A percentile compares a stretch with the other conserved stretches of the same genome.
phyloP scores from a whole-genome alignment of 768 basidiomycete genomes.

The Krasilnikovozyma curviuscula region DNA sequence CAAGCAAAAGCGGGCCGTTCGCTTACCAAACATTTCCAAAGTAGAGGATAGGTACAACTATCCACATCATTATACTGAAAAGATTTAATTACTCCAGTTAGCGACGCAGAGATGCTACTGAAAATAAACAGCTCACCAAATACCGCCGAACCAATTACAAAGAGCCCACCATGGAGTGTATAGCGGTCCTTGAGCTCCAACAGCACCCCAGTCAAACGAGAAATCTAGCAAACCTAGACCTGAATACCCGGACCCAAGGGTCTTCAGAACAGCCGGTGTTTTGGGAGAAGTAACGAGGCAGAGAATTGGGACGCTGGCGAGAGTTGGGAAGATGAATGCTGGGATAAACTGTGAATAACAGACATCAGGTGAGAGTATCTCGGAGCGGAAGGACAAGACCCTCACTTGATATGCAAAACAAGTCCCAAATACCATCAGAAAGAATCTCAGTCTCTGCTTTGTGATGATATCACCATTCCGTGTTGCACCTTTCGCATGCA shows the following conservation, averaged over 20 bases:
- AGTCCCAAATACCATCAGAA: slow-evolving; percentile 6
- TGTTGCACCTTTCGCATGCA: slow-evolving; percentile 18
- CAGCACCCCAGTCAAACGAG: slow-evolving; percentile 25
- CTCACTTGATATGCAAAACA: slow-evolving; percentile 14
- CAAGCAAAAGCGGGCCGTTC: not conserved
- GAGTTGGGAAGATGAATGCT: slow-evolving; percentile 23
- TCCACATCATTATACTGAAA: slow-evolving; percentile 24
- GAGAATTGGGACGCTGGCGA: slow-evolving; percentile 24
- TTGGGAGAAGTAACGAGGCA: slow-evolving; percentile 22
- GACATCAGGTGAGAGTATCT: slow-evolving; percentile 14
- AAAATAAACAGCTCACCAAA: too few relatives aligned
- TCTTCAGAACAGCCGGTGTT: slow-evolving; percentile 19
- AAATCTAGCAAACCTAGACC: slow-evolving; percentile 24
- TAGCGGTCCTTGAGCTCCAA: slow-evolving; percentile 23
- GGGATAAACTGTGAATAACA: slow-evolving; percentile 25
- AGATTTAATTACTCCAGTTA: too few relatives aligned
- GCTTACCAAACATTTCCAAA: slow-evolving; percentile 23
- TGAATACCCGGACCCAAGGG: slow-evolving; percentile 24
- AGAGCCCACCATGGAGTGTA: slow-evolving; percentile 27
- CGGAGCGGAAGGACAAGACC: slow-evolving; percentile 2
- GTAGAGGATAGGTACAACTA: slow-evolving; percentile 23
- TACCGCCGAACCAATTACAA: slow-evolving; percentile 24
- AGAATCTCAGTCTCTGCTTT: slow-evolving; percentile 16
- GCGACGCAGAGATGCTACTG: too few relatives aligned
- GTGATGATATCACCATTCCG: slow-evolving; percentile 12